These are phyloP conservation scores for Coemansia sp. DNA, from an alignment of 371 early-diverging fungal species.

Conservation along the genomic window DNA sequence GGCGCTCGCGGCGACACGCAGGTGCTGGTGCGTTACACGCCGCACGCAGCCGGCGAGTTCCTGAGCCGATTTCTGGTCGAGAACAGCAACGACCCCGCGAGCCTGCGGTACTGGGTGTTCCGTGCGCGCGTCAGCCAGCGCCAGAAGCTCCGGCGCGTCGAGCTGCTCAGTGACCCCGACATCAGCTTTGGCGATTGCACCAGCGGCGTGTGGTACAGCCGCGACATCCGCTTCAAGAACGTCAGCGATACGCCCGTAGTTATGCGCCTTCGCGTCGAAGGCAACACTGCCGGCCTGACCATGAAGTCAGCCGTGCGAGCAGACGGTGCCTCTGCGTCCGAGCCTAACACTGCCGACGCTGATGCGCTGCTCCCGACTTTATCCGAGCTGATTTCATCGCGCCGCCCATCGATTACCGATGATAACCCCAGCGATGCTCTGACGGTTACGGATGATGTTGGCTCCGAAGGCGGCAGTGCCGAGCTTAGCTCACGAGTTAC, in stretches of 20 bases:
- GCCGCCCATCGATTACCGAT: neutral
- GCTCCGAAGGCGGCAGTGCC: constrained; percentile 9
- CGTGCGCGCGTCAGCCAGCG: constrained; percentile 78
- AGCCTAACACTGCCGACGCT: constrained; percentile 1
- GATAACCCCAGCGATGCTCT: constrained; percentile 19
- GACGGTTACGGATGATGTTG: constrained; percentile 4
- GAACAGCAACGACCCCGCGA: constrained; percentile 85
- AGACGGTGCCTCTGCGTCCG: constrained; percentile 20
- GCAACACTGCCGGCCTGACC: constrained; percentile 73
- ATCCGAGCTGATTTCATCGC: neutral
- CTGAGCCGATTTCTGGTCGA: constrained; percentile 84
- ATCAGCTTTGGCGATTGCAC: constrained; percentile 95
- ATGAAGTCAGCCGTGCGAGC: constrained; percentile 57
- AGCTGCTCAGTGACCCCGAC: constrained; percentile 65
- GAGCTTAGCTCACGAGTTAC: constrained; percentile 4
- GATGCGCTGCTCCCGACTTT: neutral
- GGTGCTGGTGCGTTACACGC: constrained; percentile 82
- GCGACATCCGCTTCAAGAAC: constrained; percentile 80
- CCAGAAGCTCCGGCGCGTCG: constrained; percentile 75
- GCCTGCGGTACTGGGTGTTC: constrained; percentile 76
- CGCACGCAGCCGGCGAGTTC: constrained; percentile 86
- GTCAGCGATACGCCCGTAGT: constrained; percentile 77
- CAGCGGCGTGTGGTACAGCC: constrained; percentile 80
- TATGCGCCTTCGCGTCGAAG: constrained; percentile 77
- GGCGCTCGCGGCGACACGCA: constrained; percentile 62